Base-by-base conservation (phyloP, 2,329 filamentous ascomycete species). In the Ophiostoma australiae region DNA sequence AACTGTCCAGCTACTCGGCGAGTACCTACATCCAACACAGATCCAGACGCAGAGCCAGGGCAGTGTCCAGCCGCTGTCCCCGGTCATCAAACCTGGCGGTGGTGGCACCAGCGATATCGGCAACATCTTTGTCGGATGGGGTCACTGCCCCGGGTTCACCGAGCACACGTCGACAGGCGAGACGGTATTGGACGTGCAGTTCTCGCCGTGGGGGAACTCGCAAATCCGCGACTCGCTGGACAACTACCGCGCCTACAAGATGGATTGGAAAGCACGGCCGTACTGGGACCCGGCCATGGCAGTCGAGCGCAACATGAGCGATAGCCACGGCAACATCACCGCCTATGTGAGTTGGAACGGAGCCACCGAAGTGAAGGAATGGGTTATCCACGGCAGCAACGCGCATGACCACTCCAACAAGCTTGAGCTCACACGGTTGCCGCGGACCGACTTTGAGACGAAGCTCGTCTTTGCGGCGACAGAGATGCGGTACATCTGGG, bases 71-170 rank as follows among this genome's bases (percentile, higher is more conserved):
- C 74, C 86, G 5, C 80, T 89, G 0, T 81, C 83, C 0, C 83
- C 84, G 70, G 31, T 27, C n/a, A 20, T 35, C 8, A 48, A 33
- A 13, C 58, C 58, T 7, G 27, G 58, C 1, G 58, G 27, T 33
- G 58, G 58, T 33, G 58, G 58, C 27, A 63, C 58, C 4, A 63
- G 58, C 35, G 20, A 44, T 5, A 52, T 31, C 0, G 84, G 83
- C 41, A 84, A 87, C 72, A 82, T 83, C 6, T 78, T 88, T 66
- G 82, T 89, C 44, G 84, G 85, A 71, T 89, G 86, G 85, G 86
- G 87, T 3, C 81, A 80, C 0, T 80, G 81, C 13, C 83, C 83
- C 0, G 82, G 81, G 1, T 75, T 83, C 37, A 85, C 82, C 2
- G 83, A 84, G 73, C 81, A 84, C 74, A 79, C 79, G 0, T 74